Evolutionary conservation across 805 yeast genomes (phyloP).

Genomic region (Saturnispora diversa): DNA sequence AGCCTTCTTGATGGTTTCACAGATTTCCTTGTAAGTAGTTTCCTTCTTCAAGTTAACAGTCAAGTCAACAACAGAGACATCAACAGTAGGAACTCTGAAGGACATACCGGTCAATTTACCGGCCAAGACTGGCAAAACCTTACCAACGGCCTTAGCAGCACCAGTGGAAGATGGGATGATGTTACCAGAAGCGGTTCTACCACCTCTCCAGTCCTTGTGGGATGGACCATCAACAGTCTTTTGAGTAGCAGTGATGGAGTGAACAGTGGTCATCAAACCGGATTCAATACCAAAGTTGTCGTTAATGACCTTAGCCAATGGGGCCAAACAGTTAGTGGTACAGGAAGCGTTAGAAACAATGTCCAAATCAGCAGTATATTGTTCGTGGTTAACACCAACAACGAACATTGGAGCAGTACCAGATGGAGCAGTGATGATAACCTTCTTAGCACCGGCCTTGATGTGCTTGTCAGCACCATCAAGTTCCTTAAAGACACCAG

Average conservation of each 20-base stretch:
- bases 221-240: conserved; percentile 96
- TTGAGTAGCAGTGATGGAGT: conserved; percentile 93
- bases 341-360: conserved; percentile 91
- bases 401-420: conserved; percentile 94
- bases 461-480: conserved; percentile 81
- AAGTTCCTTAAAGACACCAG: conserved; percentile 83
- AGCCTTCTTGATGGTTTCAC: conserved; percentile 66
- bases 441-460: conserved; percentile 91
- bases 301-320: conserved; percentile 83
- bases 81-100: conserved; percentile 88
- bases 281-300: conserved; percentile 81
- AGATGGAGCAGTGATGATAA: conserved; percentile 90
- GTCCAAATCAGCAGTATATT: conserved; percentile 65
- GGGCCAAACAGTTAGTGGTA: conserved; percentile 94
- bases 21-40: conserved; percentile 77
- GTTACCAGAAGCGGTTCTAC: conserved; percentile 94
- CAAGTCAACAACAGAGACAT: conserved; percentile 89
- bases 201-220: conserved; percentile 98
- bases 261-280: conserved; percentile 94
- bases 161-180: conserved; percentile 94
- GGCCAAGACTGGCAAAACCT: conserved; percentile 82
- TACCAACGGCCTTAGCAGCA: conserved; percentile 97
- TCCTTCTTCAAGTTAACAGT: conserved; percentile 73
- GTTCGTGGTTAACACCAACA: conserved; percentile 78
- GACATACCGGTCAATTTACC: conserved; percentile 95